Evolutionary conservation across 2,329 filamentous ascomycete genomes (phyloP).

Genomic region (Cladosporium sp.): DNA sequence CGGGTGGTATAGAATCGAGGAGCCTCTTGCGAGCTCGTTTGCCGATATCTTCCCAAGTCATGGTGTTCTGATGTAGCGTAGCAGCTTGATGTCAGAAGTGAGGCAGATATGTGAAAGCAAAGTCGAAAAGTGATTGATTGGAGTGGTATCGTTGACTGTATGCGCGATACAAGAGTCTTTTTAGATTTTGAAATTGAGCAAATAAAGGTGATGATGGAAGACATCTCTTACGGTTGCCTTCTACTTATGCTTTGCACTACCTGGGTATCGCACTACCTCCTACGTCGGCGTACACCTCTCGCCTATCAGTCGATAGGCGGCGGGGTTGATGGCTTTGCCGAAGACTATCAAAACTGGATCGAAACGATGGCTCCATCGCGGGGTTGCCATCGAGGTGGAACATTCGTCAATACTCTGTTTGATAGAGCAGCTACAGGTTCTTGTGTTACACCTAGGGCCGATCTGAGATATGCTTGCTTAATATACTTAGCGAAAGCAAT

Average conservation of each 20-base stretch:
- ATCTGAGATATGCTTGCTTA: not conserved
- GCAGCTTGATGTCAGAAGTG: not conserved
- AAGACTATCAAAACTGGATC: constrained; percentile 9
- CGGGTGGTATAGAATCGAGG: constrained; percentile 54
- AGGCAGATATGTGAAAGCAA: not conserved
- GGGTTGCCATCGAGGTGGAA: not conserved
- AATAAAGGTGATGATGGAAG: not conserved
- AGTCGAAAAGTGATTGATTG: not conserved
- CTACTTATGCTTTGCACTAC: not conserved
- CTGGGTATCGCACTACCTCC: not conserved
- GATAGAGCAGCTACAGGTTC: not conserved
- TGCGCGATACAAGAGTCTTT: not conserved
- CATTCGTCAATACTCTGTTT: not conserved
- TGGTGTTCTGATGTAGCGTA: not conserved
- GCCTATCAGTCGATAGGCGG: constrained; percentile 6
- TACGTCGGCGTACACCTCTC: constrained; percentile 1
- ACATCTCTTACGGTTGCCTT: not conserved
- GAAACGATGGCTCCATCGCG: not conserved
- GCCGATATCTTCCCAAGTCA: constrained; percentile 16
- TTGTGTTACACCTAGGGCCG: not conserved
- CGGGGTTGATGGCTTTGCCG: constrained; percentile 2
- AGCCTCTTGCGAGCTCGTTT: constrained; percentile 44
- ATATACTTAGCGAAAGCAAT: not conserved
- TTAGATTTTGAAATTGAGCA: not conserved
- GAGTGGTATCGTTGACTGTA: not conserved